Evolutionary conservation across 2,329 filamentous ascomycete genomes (phyloP).

Genomic region (Hymenoscyphus occultus): DNA sequence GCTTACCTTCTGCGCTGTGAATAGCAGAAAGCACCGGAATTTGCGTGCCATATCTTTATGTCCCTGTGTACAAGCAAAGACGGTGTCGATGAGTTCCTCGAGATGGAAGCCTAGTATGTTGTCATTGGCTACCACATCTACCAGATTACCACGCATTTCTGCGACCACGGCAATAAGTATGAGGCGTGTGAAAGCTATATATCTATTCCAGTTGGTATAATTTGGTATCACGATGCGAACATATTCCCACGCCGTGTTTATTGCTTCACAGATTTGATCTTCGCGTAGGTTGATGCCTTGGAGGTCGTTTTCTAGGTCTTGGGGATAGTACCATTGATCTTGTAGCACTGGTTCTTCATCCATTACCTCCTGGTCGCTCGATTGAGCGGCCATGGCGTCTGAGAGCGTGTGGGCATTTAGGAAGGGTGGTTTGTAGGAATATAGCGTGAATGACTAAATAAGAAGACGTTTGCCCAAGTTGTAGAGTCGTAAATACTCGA

Average conservation of each 20-base stretch:
- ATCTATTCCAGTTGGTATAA: conserved; percentile 7
- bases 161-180: background rate
- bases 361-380: background rate
- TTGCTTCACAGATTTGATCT: background rate
- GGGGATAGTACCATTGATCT: conserved; percentile 1
- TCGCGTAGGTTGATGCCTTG: background rate
- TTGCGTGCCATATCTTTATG: conserved; percentile 1
- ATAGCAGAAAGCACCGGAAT: background rate
- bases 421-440: background rate
- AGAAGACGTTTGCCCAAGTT: too few species aligned
- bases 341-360: background rate
- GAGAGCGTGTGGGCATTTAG: background rate
- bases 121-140: background rate
- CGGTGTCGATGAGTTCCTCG: background rate
- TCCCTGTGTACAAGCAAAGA: background rate
- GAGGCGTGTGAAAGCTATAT: background rate
- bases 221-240: background rate
- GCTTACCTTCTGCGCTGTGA: conserved; percentile 1
- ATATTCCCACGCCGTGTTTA: conserved; percentile 1
- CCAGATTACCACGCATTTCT: conserved; percentile 2
- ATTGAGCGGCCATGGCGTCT: background rate
- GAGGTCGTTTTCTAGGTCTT: background rate
- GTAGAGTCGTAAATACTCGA: too few species aligned
- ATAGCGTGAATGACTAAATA: too few species aligned
- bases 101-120: background rate